These are phyloP conservation scores for Calycina herbarum DNA, from an alignment of 2,329 filamentous ascomycete species.

Conservation along the genomic window DNA sequence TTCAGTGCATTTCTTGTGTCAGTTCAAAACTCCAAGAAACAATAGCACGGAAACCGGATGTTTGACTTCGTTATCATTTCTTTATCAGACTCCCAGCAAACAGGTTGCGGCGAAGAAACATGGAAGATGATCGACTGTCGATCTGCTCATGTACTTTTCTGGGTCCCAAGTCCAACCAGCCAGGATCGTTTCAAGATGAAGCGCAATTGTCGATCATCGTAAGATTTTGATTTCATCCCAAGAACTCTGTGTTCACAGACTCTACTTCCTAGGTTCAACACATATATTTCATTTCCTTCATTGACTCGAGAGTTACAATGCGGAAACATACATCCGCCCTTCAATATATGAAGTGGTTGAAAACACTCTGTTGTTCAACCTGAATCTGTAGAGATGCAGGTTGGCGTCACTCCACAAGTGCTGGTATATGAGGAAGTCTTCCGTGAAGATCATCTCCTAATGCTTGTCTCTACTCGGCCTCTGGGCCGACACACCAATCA, in stretches of 20 bases:
- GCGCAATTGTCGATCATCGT: background rate
- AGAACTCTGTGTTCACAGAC: background rate
- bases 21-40: background rate
- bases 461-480: background rate
- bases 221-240: background rate
- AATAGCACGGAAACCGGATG: background rate
- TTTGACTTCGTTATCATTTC: background rate
- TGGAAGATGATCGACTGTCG: background rate
- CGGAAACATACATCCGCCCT: background rate
- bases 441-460: background rate
- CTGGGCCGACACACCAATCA: background rate
- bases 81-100: conserved; percentile 3
- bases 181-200: background rate
- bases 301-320: background rate
- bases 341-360: background rate
- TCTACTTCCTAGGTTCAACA: background rate
- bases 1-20: background rate
- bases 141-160: background rate
- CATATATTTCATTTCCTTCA: too few species aligned
- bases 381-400: background rate
- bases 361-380: background rate
- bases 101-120: background rate
- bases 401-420: background rate
- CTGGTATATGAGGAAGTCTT: background rate
- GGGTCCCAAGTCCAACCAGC: background rate